Evolutionary conservation across 2,329 filamentous ascomycete genomes (phyloP).

Genomic region (Beauveria medogensis): DNA sequence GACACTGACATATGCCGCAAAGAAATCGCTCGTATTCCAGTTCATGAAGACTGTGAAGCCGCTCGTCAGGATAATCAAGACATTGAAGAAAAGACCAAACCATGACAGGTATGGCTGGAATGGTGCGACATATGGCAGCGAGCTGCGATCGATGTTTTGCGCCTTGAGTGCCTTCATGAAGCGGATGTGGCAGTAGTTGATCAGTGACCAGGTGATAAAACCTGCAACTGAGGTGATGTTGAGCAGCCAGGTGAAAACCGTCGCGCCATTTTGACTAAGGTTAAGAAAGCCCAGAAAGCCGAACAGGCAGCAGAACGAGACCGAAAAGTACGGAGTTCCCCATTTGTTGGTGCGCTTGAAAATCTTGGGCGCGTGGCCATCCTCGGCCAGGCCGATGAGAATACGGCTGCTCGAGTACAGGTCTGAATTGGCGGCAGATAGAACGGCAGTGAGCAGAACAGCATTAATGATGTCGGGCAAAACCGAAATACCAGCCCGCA

Average conservation of each 20-base stretch:
- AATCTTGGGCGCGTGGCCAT: conserved; percentile 53
- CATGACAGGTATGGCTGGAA: conserved; percentile 57
- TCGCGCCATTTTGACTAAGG: conserved; percentile 46
- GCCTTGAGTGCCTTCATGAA: conserved; percentile 54
- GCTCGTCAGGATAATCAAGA: conserved; percentile 57
- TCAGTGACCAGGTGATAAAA: conserved; percentile 63
- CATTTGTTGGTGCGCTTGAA: conserved; percentile 50
- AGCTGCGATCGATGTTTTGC: conserved; percentile 48
- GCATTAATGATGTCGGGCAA: conserved; percentile 68
- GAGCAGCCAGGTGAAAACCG: conserved; percentile 65
- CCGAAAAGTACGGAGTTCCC: conserved; percentile 56
- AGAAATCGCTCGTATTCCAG: conserved; percentile 54
- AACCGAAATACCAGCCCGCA: conserved; percentile 53
- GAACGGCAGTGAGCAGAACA: conserved; percentile 67
- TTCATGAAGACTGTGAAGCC: conserved; percentile 61
- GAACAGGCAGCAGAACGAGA: conserved; percentile 45
- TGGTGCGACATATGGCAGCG: conserved; percentile 53
- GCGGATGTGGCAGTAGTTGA: conserved; percentile 54
- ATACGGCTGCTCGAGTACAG: conserved; percentile 66
- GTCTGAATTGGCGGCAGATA: conserved; percentile 71
- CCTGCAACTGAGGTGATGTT: conserved; percentile 63
- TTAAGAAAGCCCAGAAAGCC: conserved; percentile 62
- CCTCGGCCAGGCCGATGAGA: conserved; percentile 56
- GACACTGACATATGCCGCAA: conserved; percentile 56
- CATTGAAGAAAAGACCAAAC: conserved; percentile 58